Percentiles rank a stretch among this genome's conserved stretches.
Conservation (phyloP, 192 early-diverging fungal species). For the Umbelopsis sp. region DNA sequence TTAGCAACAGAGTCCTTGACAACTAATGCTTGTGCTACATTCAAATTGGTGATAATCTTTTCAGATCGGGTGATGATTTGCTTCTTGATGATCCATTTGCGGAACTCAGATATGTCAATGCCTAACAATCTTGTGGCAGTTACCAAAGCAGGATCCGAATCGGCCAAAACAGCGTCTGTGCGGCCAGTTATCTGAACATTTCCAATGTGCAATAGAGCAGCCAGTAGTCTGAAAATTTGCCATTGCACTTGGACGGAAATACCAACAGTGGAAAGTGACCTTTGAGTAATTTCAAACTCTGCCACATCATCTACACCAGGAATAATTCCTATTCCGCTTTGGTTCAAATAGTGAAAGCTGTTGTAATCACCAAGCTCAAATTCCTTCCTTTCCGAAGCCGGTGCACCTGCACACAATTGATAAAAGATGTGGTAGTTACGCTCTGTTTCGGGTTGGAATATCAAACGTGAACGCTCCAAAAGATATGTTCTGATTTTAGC, state of each 20-base stretch:
- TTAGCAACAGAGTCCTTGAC: conserved; percentile 95
- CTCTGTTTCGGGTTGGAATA: conserved; percentile 91
- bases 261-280: conserved; percentile 84
- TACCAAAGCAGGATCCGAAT: conserved; percentile 74
- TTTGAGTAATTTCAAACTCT: conserved; percentile 89
- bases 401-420: conserved; percentile 92
- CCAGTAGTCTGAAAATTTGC: conserved; percentile 89
- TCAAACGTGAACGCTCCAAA: conserved; percentile 92
- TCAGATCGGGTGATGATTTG: conserved; percentile 91
- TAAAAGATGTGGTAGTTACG: conserved; percentile 99
- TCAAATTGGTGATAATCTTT: conserved; percentile 86
- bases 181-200: conserved; percentile 86
- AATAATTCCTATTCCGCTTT: conserved; percentile 83
- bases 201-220: conserved; percentile 92
- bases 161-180: conserved; percentile 72
- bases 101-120: conserved; percentile 78
- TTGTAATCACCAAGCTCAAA: conserved; percentile 77
- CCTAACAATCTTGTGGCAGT: conserved; percentile 77
- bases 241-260: conserved; percentile 82
- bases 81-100: conserved; percentile 93
- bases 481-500: conserved; percentile 96
- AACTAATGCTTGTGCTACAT: conserved; percentile 69
- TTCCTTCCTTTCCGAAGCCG: conserved; percentile 80
- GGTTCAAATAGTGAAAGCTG: conserved; percentile 86
- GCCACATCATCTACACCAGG: conserved; percentile 89